Base-by-base conservation (phyloP, 2,329 filamentous ascomycete genomes). In the Lomentospora prolificans region DNA sequence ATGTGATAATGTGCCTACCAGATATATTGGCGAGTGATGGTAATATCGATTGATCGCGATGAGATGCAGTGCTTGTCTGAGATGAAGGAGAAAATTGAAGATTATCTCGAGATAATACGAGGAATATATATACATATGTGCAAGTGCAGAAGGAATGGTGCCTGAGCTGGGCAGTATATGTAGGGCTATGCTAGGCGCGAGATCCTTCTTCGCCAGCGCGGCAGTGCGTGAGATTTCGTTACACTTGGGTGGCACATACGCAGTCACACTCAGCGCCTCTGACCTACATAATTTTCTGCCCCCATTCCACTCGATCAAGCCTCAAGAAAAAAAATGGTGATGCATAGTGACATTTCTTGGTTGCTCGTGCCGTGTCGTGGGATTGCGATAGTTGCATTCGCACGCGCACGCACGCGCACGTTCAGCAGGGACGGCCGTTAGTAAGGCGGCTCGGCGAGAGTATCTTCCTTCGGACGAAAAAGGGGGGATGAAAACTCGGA, bases 141-240 rank as follows among this genome's bases (percentile, higher is more conserved):
- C 17, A 48, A 25, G 36, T 17, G 36, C 36, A 41, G 9, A 8
- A 19, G 36, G 3, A 17, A 5, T 17, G 36, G 36, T 41, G 14
- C 36, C 36, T 41, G 36, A 41, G 36, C 36, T 41, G 3, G 36
- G 36, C 8, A 41, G 36, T 41, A 22, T 48, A 14, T 48, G 44
- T 48, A 48, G 44, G 44, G 44, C 44, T 48, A 48, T 48, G 44
- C 44, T 48, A 48, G 22, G 44, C 44, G 44, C 44, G 44, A 48
- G 44, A 48, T 48, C 44, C 44, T 48, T 25, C 44, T 22, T 27
- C 17, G 17, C 41, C 3, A 22, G 5, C n/a, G 19, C 17, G 44
- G 44, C 44, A 48, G 44, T 48, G 44, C 44, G 44, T 48, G 24
- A 48, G 44, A 48, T 48, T 48, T 41, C 36, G 36, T 17, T 17